Conservation (phyloP, 2,329 filamentous ascomycete genomes). For the Fusarium verticillioides region DNA sequence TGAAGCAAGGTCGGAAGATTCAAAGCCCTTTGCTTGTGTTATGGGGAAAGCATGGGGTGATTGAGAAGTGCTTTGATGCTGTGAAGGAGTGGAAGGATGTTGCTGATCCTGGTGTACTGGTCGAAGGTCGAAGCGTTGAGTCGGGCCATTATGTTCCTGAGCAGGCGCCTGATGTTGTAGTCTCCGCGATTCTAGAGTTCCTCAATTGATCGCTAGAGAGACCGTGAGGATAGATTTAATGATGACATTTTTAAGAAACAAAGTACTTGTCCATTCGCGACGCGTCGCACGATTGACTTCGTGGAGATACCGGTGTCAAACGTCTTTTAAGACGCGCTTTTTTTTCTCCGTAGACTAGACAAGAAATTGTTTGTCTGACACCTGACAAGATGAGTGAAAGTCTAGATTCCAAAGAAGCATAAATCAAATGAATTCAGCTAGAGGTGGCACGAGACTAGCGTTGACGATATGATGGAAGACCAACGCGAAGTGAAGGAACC, state of each 20-base stretch:
- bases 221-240: rapidly evolving
- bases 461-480: background rate
- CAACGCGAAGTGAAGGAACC: background rate
- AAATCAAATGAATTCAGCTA: background rate
- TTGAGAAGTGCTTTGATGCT: constrained; percentile 62
- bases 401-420: background rate
- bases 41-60: constrained; percentile 61
- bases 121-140: constrained; percentile 56
- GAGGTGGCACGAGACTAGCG: background rate
- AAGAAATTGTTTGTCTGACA: background rate
- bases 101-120: constrained; percentile 47
- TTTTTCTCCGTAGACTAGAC: background rate
- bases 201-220: constrained; percentile 40
- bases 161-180: constrained; percentile 59
- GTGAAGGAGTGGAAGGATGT: constrained; percentile 63
- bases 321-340: background rate
- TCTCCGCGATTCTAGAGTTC: constrained; percentile 55
- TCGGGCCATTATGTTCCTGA: constrained; percentile 64
- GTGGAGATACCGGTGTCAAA: background rate
- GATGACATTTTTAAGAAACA: background rate
- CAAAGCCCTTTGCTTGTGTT: constrained; percentile 59
- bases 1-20: constrained; percentile 56
- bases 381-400: too few relatives aligned
- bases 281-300: background rate
- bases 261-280: too few relatives aligned